Evolutionary conservation across 164 flowering plant species (phyloP).

Genomic region (Cinnamomum chago): DNA sequence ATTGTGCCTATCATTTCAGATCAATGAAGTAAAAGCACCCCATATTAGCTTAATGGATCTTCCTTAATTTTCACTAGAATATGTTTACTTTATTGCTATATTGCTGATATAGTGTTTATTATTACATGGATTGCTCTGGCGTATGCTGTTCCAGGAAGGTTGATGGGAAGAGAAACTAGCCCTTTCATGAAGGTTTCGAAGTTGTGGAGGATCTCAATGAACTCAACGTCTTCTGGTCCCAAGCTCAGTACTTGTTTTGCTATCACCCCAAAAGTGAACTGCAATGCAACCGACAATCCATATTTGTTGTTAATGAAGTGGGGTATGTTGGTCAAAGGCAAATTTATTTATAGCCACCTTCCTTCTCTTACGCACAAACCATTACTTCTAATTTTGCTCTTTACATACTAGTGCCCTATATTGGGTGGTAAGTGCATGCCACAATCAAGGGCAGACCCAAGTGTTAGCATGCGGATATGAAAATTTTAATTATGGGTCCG

Average conservation of each 20-base stretch:
- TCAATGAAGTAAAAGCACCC: too few relatives aligned
- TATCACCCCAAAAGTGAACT: constrained; percentile 15
- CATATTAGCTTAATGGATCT: background rate
- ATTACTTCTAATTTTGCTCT: too few relatives aligned
- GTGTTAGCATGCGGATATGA: rapidly evolving
- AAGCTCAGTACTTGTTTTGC: constrained; percentile 16
- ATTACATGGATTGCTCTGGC: constrained; percentile 2
- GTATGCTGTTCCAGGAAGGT: constrained; percentile 7
- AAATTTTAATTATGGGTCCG: too few relatives aligned
- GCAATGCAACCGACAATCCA: background rate
- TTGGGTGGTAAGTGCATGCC: too few relatives aligned
- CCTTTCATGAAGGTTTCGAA: constrained; percentile 14
- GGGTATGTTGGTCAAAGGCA: too few relatives aligned
- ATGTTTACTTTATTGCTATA: too few relatives aligned
- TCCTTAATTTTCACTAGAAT: background rate
- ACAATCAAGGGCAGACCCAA: too few relatives aligned
- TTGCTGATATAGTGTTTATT: background rate
- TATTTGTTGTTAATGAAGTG: too few relatives aligned
- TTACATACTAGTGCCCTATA: too few relatives aligned
- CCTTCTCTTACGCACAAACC: too few relatives aligned
- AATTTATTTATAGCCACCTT: too few relatives aligned
- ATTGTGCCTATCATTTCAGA: background rate
- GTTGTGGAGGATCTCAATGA: constrained; percentile 5
- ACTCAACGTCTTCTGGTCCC: constrained; percentile 9
- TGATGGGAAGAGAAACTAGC: constrained; percentile 8